A percentile compares a stretch with the other conserved stretches of the same genome.
Conservation (phyloP, 2,329 filamentous ascomycete genomes). For the Leptographium lundbergii region DNA sequence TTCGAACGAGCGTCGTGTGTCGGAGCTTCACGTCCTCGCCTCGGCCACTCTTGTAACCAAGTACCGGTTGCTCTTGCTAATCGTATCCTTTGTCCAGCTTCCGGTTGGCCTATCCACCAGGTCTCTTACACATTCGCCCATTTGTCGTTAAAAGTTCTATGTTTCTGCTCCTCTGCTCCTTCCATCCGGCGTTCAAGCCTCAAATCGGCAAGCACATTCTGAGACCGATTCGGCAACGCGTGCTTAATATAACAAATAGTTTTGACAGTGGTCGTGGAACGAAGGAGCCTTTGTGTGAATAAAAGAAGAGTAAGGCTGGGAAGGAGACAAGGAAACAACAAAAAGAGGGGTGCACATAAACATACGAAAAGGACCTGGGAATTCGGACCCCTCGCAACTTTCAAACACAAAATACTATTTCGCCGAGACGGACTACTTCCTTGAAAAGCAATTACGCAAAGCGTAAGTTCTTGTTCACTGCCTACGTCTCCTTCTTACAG, state of each 20-base stretch:
- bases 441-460: not conserved
- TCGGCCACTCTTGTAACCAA: not conserved
- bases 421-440: not conserved
- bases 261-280: not conserved
- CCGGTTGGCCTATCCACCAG: not conserved
- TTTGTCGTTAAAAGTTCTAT: not conserved
- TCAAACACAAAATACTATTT: not conserved
- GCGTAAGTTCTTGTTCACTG: not conserved
- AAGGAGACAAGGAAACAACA: not conserved
- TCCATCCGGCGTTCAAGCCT: not conserved
- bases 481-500: not conserved
- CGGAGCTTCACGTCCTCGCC: not conserved
- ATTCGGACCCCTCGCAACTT: not conserved
- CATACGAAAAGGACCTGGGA: not conserved
- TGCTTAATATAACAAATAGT: not conserved
- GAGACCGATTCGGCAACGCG: not conserved
- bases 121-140: not conserved
- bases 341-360: not conserved
- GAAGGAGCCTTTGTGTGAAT: not conserved
- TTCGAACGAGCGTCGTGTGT: not conserved
- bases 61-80: not conserved
- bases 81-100: not conserved
- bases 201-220: not conserved
- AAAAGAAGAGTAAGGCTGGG: not conserved
- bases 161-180: not conserved